Evolutionary conservation across 2,329 filamentous ascomycete species (phyloP), one percentile per base, ranked within the genome.

Genomic region (Leptographium lundbergii): DNA sequence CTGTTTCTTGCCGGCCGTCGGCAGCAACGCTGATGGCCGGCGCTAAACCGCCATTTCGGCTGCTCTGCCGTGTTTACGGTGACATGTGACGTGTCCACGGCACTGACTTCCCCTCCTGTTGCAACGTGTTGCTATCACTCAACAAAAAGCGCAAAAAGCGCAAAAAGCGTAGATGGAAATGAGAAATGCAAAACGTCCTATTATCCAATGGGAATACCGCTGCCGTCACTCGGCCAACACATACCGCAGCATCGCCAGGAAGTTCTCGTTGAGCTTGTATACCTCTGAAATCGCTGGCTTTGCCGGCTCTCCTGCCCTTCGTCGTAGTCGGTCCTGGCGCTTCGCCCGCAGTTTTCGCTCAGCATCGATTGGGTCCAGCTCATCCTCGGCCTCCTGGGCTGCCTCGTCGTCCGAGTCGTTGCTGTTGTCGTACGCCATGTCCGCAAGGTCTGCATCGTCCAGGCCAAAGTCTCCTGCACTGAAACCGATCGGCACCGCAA

Each of bases 391-490:
- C 59, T 87, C 86, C n/a, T 87, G 78, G 64, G 87, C 82, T 0
- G 76, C 81, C 60, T 85, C 83, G 1, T 77, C 82, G 57, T 85
- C 84, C 1, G 80, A 82, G 1, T 74, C 77, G 9, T 75, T 76
- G 10, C 84, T 81, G 59, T 91, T 88, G 3, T 88, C 88, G 65
- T 94, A 89, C 52, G 83, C 83, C 71, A 96, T 85, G 62, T 96
- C 91, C 69, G 92, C 83, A 17, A 97, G 75, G 69, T 97, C 94
- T 68, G 88, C 85, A 67, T 88, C 82, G 68, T 96, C 85, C 24
- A 99, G 75, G 0, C 94, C 94, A 74, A 99, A 99, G 73, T 99
- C 94, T 55, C 81, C 83, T 25, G 87, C 86, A 67, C 81, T 85
- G 74, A 97, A 95, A 17, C 71, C 75, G 64, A 78, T 75, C 27